Evolutionary conservation across 2,329 filamentous ascomycete species (phyloP).

Genomic region (Claviceps africana): DNA sequence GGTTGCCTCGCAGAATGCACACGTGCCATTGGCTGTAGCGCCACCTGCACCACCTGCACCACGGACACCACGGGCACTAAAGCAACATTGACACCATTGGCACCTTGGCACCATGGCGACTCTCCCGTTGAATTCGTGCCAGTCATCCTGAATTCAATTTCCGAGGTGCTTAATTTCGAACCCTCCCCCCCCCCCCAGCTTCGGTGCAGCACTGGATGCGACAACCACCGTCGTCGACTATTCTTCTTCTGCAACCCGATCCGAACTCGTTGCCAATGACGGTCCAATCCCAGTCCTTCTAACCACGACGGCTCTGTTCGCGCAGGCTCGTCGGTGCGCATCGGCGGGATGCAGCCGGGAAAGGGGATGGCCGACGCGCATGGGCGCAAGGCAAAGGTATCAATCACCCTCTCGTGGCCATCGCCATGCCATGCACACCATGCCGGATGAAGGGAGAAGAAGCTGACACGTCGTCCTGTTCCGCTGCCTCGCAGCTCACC

Average conservation of each 20-base stretch:
- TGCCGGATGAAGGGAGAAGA: neutral
- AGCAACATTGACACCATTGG: too few species aligned
- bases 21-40: too few species aligned
- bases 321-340: conserved; percentile 9
- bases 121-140: too few species aligned
- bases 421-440: neutral
- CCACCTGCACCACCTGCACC: too few species aligned
- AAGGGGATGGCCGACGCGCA: conserved; percentile 44
- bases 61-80: too few species aligned
- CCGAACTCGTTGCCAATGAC: neutral
- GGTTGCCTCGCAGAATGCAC: too few species aligned
- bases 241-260: neutral
- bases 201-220: neutral
- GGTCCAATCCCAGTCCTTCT: neutral
- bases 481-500: conserved; percentile 52
- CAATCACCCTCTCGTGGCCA: neutral
- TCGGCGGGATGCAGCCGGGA: conserved; percentile 36
- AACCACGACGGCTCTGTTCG: conserved; percentile 1
- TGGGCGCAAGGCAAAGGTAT: conserved; percentile 48
- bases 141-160: neutral
- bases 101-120: too few species aligned
- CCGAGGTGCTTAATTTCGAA: neutral
- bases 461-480: neutral
- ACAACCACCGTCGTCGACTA: neutral
- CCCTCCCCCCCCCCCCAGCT: neutral